phyloP scores from a whole-genome alignment of 768 basidiomycete species.

The Krasilnikovozyma curviuscula region DNA sequence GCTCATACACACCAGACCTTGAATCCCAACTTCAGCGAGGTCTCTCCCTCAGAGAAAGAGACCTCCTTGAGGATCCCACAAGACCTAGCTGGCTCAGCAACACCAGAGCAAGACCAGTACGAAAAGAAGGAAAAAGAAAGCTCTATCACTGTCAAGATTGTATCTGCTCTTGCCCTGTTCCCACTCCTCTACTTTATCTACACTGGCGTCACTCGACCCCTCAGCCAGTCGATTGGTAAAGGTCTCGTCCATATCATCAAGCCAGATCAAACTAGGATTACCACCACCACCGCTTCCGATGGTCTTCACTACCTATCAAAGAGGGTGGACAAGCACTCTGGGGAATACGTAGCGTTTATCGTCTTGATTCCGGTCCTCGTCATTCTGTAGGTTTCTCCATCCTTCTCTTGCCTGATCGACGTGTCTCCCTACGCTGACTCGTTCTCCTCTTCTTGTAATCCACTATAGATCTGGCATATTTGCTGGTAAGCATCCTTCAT shows the following conservation, averaged over 20 bases:
- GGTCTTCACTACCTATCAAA: background rate
- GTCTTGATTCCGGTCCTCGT: constrained; percentile 66
- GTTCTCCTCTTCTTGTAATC: constrained; percentile 3
- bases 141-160: background rate
- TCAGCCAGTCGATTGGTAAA: background rate
- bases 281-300: background rate
- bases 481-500: constrained; percentile 6
- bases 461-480: constrained; percentile 4
- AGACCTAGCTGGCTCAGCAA: too few species aligned
- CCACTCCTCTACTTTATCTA: background rate
- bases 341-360: constrained; percentile 2
- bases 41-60: too few species aligned
- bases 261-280: too few species aligned
- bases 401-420: background rate
- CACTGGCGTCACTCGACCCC: background rate
- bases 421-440: background rate
- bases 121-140: too few species aligned
- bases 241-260: background rate
- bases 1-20: too few species aligned
- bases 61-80: too few species aligned
- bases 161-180: background rate
- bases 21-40: too few species aligned
- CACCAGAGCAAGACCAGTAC: too few species aligned
- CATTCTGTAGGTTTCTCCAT: constrained; percentile 37
- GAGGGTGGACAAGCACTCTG: constrained; percentile 5